Base-by-base conservation (phyloP, 306 rosid species). In the Cicer judaicum region DNA sequence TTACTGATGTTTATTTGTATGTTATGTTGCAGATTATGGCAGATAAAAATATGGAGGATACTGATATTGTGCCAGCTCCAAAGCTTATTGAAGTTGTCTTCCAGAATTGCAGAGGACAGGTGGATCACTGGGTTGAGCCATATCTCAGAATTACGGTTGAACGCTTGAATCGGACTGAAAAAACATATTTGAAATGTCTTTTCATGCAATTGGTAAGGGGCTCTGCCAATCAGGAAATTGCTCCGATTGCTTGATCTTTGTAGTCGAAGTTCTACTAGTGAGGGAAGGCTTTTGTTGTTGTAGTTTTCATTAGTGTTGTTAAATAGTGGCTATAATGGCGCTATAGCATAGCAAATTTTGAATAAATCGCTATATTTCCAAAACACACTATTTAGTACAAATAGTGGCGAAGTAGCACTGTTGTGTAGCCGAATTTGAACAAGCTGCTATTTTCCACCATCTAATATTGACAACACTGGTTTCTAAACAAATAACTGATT, bases 101-200 rank as follows among this genome's bases (percentile, higher is more conserved):
- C 74, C 98, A 91, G 85, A 91, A 93, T 65, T 93, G 98, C 75
- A 87, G 81, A 82, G 97, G 96, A 75, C 98, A 89, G 80, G 96
- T 91, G 82, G 98, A 93, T 85, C 96, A 87, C 13, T 93, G 98
- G 98, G 92, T 93, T 77, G 98, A 91, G 73, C 97, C 94, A 19
- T 93, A 93, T 80, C 88, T 93, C 64, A 89, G 91, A 80, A 72
- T 88, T 65, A 84, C 97, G 1, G 85, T 88, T 78, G 92, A 93
- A 72, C 89, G 98, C 24, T 77, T 93, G 81, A 92, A 42, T 21
- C 87, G 92, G 62, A 76, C 97, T 64, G 91, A 91, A 75, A 93
- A 89, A 57, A 52, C 96, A 24, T 85, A 89, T 80, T 80, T 93
- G 76, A 93, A 91, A 75, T 91, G 98, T 84, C 97, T 93, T 80